Percentiles rank a stretch among this genome's conserved stretches.
Evolutionary conservation across 2,329 filamentous ascomycete species (phyloP).

Genomic region (Pestalotiopsis sp.): DNA sequence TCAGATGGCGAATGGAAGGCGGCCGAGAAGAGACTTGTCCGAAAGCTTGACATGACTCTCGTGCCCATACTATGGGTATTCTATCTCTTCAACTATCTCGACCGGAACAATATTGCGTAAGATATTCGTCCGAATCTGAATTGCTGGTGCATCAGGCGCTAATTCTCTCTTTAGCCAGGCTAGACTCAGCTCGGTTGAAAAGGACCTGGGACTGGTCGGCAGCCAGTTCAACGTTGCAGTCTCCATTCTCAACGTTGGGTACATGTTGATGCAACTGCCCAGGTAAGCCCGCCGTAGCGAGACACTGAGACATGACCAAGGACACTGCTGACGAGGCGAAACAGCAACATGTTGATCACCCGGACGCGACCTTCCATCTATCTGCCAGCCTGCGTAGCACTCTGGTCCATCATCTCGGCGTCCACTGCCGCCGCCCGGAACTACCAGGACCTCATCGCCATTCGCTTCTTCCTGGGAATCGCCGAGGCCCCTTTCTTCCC

Average conservation of each 20-base stretch:
- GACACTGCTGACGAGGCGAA: too few relatives aligned
- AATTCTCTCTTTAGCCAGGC: not conserved
- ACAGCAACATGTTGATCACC: not conserved
- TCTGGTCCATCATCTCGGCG: constrained; percentile 46
- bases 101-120: constrained; percentile 50
- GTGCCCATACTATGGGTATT: constrained; percentile 39
- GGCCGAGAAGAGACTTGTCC: constrained; percentile 37
- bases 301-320: too few relatives aligned
- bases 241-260: constrained; percentile 29
- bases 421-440: constrained; percentile 41
- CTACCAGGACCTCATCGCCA: constrained; percentile 39
- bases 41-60: constrained; percentile 38
- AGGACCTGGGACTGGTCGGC: constrained; percentile 24
- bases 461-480: constrained; percentile 28
- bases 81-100: constrained; percentile 34
- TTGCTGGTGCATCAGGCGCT: constrained; percentile 28
- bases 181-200: not conserved
- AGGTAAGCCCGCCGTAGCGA: constrained; percentile 17
- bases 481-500: constrained; percentile 16
- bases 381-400: constrained; percentile 36
- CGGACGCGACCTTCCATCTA: not conserved
- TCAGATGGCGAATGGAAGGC: constrained; percentile 17
- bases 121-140: constrained; percentile 33
- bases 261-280: constrained; percentile 43
- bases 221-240: constrained; percentile 36